Evolutionary conservation across 441 rosid species (phyloP).

Genomic region (Mallotus repandus): DNA sequence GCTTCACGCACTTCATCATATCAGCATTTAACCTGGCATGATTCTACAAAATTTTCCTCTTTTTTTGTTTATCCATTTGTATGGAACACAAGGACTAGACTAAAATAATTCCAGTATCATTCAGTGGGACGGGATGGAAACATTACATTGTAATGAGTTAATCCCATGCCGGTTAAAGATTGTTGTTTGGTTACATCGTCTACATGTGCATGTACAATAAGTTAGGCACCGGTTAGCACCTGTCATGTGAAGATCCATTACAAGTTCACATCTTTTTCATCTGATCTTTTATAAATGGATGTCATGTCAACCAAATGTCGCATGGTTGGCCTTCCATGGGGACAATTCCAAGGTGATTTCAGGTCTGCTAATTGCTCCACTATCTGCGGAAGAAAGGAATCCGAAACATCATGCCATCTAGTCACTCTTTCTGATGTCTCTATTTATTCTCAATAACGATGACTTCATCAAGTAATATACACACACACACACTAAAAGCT

Average conservation of each 20-base stretch:
- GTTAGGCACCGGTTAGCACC: not conserved
- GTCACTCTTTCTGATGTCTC: too few species aligned
- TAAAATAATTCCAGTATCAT: too few species aligned
- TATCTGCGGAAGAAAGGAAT: constrained; percentile 46
- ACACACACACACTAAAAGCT: not conserved
- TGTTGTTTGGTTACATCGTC: too few species aligned
- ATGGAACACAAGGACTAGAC: too few species aligned
- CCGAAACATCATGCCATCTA: not conserved
- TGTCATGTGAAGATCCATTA: constrained; percentile 21
- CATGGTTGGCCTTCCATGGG: constrained; percentile 99
- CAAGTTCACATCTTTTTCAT: constrained; percentile 28
- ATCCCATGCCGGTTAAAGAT: too few species aligned
- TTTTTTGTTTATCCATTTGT: too few species aligned
- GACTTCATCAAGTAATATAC: not conserved
- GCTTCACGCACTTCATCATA: too few species aligned
- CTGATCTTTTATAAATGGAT: constrained; percentile 36
- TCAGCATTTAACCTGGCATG: too few species aligned
- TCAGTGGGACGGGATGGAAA: too few species aligned
- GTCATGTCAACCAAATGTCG: constrained; percentile 87
- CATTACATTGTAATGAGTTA: too few species aligned
- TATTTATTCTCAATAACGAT: not conserved
- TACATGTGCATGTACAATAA: constrained; percentile 3
- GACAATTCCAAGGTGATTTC: constrained; percentile 97
- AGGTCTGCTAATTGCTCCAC: constrained; percentile 72
- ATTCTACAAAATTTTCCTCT: too few species aligned